These are phyloP conservation scores for Acorus calamus DNA, from an alignment of 106 monocot genomes.

Conservation along the genomic window DNA sequence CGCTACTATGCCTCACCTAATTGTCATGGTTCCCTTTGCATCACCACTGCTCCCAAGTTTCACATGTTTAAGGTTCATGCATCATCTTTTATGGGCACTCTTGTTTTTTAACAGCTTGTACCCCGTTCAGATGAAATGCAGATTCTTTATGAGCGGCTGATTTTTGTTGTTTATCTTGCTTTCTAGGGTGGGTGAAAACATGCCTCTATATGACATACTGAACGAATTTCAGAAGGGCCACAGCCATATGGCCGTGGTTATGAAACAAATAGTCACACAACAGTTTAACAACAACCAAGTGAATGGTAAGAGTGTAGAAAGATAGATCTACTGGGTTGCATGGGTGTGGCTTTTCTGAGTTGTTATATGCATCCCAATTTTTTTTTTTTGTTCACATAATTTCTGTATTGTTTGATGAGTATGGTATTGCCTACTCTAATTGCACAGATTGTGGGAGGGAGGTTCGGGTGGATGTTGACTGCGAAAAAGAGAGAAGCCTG, in stretches of 20 bases:
- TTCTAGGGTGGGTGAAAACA: constrained; percentile 64
- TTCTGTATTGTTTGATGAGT: not conserved
- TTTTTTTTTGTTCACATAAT: not conserved
- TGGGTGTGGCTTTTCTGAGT: no score
- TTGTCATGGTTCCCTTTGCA: no score
- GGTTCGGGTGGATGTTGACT: constrained; percentile 48
- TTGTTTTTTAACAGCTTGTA: no score
- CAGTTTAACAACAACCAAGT: constrained; percentile 9
- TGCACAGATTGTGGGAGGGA: constrained; percentile 4
- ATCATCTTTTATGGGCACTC: no score
- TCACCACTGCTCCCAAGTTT: no score
- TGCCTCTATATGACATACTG: constrained; percentile 96
- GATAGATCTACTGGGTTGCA: no score
- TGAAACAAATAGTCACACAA: constrained; percentile 25
- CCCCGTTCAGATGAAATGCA: no score
- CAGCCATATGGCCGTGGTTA: constrained; percentile 95
- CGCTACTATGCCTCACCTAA: no score
- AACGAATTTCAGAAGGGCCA: constrained; percentile 99
- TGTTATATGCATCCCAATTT: no score
- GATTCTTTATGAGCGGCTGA: no score
- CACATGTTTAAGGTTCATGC: no score
- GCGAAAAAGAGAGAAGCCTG: constrained; percentile 29
- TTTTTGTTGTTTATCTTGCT: not conserved
- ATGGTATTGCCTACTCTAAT: not conserved
- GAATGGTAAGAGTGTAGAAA: not conserved